A percentile compares a stretch with the other conserved stretches of the same genome.
phyloP scores from a whole-genome alignment of 768 basidiomycete genomes.

The Termitomyces sp. region DNA sequence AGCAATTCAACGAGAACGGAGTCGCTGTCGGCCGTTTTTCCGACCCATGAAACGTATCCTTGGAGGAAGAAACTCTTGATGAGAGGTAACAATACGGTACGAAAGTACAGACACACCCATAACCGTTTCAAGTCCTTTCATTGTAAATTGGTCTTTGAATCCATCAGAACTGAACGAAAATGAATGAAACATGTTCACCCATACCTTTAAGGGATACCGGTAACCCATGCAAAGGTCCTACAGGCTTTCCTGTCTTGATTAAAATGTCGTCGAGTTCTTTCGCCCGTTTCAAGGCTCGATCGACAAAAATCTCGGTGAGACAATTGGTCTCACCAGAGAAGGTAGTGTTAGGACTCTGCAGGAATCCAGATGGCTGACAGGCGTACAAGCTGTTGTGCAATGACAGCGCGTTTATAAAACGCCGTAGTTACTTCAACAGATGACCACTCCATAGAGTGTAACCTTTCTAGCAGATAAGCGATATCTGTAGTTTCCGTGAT shows the following conservation, averaged over 20 bases:
- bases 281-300: conserved; percentile 44
- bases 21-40: conserved; percentile 39
- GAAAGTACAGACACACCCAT: conserved; percentile 17
- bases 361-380: neutral
- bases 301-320: conserved; percentile 54
- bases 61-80: neutral
- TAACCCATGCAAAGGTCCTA: conserved; percentile 48
- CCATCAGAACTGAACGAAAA: neutral
- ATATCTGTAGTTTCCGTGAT: conserved; percentile 53
- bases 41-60: conserved; percentile 56
- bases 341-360: neutral
- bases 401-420: conserved; percentile 60
- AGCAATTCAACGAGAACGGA: conserved; percentile 50
- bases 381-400: conserved; percentile 63
- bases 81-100: neutral
- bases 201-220: conserved; percentile 38
- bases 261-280: conserved; percentile 44
- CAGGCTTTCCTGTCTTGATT: conserved; percentile 36
- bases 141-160: conserved; percentile 44
- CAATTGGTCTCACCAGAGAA: conserved; percentile 36
- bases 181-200: neutral
- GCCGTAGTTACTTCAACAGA: conserved; percentile 56
- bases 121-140: conserved; percentile 55
- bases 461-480: conserved; percentile 34
- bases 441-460: conserved; percentile 45